Evolutionary conservation across 2,329 filamentous ascomycete species (phyloP).

Genomic region (Fusarium palustre): DNA sequence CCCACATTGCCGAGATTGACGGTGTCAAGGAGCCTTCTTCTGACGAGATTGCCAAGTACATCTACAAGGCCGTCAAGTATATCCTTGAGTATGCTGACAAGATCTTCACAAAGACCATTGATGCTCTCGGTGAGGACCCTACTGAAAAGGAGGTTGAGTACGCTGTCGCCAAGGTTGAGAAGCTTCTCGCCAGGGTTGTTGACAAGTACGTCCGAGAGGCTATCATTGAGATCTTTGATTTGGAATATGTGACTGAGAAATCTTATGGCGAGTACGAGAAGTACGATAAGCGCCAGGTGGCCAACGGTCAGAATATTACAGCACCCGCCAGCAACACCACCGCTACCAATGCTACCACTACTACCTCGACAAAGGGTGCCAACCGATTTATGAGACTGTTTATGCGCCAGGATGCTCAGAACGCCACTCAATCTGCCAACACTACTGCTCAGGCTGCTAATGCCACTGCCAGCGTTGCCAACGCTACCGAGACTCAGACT

Average conservation of each 20-base stretch:
- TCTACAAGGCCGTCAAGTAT: slow-evolving; percentile 1
- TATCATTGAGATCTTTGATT: slow-evolving; percentile 16
- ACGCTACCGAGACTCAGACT: neutral
- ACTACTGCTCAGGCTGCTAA: neutral
- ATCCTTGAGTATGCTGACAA: slow-evolving; percentile 8
- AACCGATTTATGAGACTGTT: neutral
- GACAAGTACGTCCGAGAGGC: slow-evolving; percentile 23
- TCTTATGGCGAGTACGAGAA: neutral
- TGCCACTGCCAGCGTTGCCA: neutral
- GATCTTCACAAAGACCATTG: slow-evolving; percentile 9
- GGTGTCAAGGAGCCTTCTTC: slow-evolving; percentile 8
- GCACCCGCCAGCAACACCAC: neutral
- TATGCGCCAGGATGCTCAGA: neutral
- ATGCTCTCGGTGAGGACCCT: slow-evolving; percentile 14
- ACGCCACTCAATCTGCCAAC: neutral
- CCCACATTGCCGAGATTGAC: slow-evolving; percentile 5
- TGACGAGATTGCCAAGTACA: neutral
- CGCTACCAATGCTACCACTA: neutral
- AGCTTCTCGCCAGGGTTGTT: slow-evolving; percentile 19
- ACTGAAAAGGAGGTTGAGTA: neutral
- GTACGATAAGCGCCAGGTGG: neutral
- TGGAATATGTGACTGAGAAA: slow-evolving; percentile 13
- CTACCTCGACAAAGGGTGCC: neutral
- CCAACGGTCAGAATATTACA: neutral
- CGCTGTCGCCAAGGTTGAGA: slow-evolving; percentile 7